Conservation (phyloP, 495 filamentous ascomycete species). For the Hypoxylon trugodes region DNA sequence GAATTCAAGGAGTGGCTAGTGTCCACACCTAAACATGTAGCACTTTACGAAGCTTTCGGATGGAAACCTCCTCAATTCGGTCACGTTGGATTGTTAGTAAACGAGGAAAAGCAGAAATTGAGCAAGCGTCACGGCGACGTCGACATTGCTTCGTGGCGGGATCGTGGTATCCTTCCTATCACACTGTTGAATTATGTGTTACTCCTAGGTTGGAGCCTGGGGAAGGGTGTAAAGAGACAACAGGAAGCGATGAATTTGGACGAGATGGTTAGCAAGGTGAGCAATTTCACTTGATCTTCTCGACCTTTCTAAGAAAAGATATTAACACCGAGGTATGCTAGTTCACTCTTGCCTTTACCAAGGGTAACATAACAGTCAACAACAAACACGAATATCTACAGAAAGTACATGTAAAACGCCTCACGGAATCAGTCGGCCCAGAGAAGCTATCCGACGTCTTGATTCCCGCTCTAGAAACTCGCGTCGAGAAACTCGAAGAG, state of each 20-base stretch:
- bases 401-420: slow-evolving; percentile 64
- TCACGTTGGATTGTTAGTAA: slow-evolving; percentile 86
- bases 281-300: slow-evolving; percentile 9
- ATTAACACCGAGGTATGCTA: slow-evolving; percentile 39
- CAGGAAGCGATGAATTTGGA: slow-evolving; percentile 73
- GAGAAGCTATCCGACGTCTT: neutral
- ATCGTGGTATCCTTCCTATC: slow-evolving; percentile 74
- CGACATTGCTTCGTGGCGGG: slow-evolving; percentile 72
- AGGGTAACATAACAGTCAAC: slow-evolving; percentile 86
- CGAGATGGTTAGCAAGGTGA: slow-evolving; percentile 73
- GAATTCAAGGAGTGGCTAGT: slow-evolving; percentile 88
- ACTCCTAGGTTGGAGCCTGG: slow-evolving; percentile 86
- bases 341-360: slow-evolving; percentile 86
- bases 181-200: slow-evolving; percentile 84
- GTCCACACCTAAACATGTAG: slow-evolving; percentile 88
- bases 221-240: slow-evolving; percentile 51
- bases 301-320: neutral
- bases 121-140: slow-evolving; percentile 85
- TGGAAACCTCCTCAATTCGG: slow-evolving; percentile 87
- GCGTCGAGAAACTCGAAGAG: slow-evolving; percentile 30
- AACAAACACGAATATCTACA: slow-evolving; percentile 85
- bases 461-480: slow-evolving; percentile 26
- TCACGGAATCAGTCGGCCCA: slow-evolving; percentile 1
- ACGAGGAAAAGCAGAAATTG: slow-evolving; percentile 79
- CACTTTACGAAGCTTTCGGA: slow-evolving; percentile 85